Base-by-base conservation (phyloP, 805 yeast species). In the Nematodospora valgi region DNA sequence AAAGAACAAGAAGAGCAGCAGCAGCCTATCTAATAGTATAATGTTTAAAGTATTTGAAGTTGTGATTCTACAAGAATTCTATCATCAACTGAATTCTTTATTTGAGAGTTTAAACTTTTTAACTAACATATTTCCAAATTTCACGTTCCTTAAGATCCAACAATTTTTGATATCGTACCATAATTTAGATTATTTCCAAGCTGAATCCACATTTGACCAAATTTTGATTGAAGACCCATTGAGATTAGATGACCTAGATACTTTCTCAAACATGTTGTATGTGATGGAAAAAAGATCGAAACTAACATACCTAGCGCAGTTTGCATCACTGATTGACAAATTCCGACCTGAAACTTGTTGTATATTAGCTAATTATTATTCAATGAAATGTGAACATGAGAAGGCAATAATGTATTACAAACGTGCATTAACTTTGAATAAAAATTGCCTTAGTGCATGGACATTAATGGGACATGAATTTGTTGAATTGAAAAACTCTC, bases 391-490 rank as follows among this genome's bases (percentile, higher is more conserved):
- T 43, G 95, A 93, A 48, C 98, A 93, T 59, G 97, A 88, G 56
- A 86, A 85, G 59, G 95, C 99, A 0, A 86, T 93, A 41, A 78
- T 83, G 78, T 88, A 87, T 59, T 93, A 89, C 53, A 82, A 87
- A 48, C 72, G 98, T 37, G 98, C 98, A 0, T 64, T 93, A 24
- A 76, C 86, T 0, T 67, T 93, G 40, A 85, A 88, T 54, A 77
- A 83, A 41, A 78, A 78, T 46, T 86, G 94, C 47, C 65, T 88
- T 13, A 78, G 87, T 43, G 97, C 98, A 0, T 93, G 98, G 98
- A 93, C 98, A 0, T 68, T 93, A 39, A 88, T 93, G 96, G 99
- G 99, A 8, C 99, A 93, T 59, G 99, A 93, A 62, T 93, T 86
- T 63, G 95, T 93, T 11, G 99, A 93, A 56, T 70, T 93, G 48